Conservation (phyloP, 352 stramenopile genomes). For the Phytophthora fragariaefolia region DNA sequence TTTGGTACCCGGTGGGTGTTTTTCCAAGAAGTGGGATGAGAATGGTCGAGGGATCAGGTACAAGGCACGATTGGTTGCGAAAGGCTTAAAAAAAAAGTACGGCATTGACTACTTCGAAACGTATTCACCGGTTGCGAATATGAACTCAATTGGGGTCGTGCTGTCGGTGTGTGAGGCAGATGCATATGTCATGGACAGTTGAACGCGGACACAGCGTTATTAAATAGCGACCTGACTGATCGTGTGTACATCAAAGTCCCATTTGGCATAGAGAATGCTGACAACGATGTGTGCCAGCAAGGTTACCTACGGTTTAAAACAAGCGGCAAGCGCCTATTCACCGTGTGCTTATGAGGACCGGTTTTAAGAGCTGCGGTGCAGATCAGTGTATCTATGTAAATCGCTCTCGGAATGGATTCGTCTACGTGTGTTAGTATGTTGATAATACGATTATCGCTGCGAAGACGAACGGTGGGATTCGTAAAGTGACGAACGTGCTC, state of each 20-base stretch:
- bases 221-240: slow-evolving; percentile 25
- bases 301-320: slow-evolving; percentile 2
- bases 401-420: not conserved
- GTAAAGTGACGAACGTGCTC: not conserved
- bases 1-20: slow-evolving; percentile 49
- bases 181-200: slow-evolving; percentile 32
- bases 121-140: slow-evolving; percentile 34
- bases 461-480: not conserved
- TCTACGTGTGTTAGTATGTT: not conserved
- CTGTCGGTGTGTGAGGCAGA: slow-evolving; percentile 19
- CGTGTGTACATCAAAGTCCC: slow-evolving; percentile 19
- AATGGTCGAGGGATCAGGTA: slow-evolving; percentile 36
- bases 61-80: slow-evolving; percentile 41
- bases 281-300: not conserved
- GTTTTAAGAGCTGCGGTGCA: not conserved
- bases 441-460: not conserved
- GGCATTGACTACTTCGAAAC: slow-evolving; percentile 41
- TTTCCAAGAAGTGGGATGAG: slow-evolving; percentile 42
- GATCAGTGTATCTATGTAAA: not conserved
- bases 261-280: not conserved
- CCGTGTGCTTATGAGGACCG: not conserved
- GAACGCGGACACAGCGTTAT: slow-evolving; percentile 44
- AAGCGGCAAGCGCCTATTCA: not conserved
- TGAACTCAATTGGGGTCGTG: slow-evolving; percentile 40
- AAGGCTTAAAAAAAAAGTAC: slow-evolving; percentile 40